phyloP scores from a whole-genome alignment of 164 flowering plant genomes.

The Malania oleifera region DNA sequence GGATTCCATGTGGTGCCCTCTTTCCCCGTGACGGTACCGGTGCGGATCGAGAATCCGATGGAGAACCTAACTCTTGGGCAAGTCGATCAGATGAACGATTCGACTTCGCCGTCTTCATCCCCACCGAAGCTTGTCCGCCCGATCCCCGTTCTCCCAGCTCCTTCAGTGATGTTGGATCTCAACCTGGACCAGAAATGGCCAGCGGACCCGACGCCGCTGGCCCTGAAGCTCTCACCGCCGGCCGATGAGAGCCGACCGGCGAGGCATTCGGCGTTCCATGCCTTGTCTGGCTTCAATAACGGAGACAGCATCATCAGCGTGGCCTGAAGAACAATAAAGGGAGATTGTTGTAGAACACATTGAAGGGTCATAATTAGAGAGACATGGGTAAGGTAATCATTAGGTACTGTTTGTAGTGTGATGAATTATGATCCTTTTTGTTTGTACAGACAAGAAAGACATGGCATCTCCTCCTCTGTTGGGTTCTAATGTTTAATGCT shows the following conservation, averaged over 20 bases:
- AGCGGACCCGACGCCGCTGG: slow-evolving; percentile 24
- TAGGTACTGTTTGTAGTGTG: no score
- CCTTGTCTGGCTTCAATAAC: slow-evolving; percentile 25
- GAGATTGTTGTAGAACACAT: no score
- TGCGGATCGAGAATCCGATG: slow-evolving; percentile 25
- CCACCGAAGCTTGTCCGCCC: slow-evolving; percentile 18
- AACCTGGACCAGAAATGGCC: slow-evolving; percentile 20
- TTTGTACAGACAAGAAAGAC: not conserved
- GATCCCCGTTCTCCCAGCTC: slow-evolving; percentile 14
- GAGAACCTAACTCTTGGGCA: slow-evolving; percentile 18
- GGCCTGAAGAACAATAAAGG: slow-evolving; percentile 16
- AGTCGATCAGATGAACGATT: not conserved
- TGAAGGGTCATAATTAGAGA: not conserved
- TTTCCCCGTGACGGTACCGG: slow-evolving; percentile 19
- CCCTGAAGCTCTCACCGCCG: slow-evolving; percentile 31
- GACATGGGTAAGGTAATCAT: no score
- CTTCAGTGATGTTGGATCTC: slow-evolving; percentile 14
- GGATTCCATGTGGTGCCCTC: slow-evolving; percentile 17
- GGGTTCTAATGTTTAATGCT: no score
- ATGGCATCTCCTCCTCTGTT: not conserved
- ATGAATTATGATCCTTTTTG: no score
- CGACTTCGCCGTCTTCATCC: not conserved
- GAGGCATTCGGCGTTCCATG: slow-evolving; percentile 34
- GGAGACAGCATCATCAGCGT: slow-evolving; percentile 42
- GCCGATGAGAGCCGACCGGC: slow-evolving; percentile 17